Evolutionary conservation across 2,329 filamentous ascomycete genomes (phyloP), one percentile per base, ranked within the genome.

Genomic region (Dendryphion nanum): DNA sequence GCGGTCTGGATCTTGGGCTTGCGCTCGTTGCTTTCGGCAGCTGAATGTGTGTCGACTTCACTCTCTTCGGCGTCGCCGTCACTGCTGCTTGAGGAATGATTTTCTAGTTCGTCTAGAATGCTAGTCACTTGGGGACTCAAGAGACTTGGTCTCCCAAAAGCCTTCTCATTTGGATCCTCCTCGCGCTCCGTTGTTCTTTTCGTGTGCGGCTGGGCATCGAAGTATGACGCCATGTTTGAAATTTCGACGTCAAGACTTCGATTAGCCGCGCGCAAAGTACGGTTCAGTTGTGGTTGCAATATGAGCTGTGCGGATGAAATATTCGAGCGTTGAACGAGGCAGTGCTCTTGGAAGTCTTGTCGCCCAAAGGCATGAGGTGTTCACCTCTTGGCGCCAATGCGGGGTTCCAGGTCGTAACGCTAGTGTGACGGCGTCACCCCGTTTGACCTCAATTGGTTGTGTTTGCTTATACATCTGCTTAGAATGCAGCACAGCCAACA

Each of bases 171-270:
- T 18, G 48, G 43, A 21, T 34, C 15, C 3, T 37, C 32, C 15
- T 51, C 13, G 7, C 35, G 30, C 16, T 46, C 37, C 36, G 44
- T 39, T 35, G 23, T 41, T 24, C 42, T 33, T 37, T 50, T 41
- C 14, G 42, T 36, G 33, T 42, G 35, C 31, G 50, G 38, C 42
- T 55, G 49, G 15, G 47, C 43, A 18, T 64, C 60, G 30, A 63
- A 64, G 41, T 64, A 64, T 59, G 60, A 64, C 54, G 58, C 50
- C 58, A 62, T 49, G 19, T 19, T 18, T 33, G 31, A 8, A 13
- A 8, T n/a, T 8, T 30, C 29, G 15, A n/a, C 29, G 29, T 30
- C 29, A 26, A 26, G n/a, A 26, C 10, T 8, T 26, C 10, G 10
- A 26, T 26, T 8, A 26, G 10, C 10, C 10, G 23, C n/a, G 23